Evolutionary conservation across 2,329 filamentous ascomycete species (phyloP).

Genomic region (Pseudogymnoascus sp.): DNA sequence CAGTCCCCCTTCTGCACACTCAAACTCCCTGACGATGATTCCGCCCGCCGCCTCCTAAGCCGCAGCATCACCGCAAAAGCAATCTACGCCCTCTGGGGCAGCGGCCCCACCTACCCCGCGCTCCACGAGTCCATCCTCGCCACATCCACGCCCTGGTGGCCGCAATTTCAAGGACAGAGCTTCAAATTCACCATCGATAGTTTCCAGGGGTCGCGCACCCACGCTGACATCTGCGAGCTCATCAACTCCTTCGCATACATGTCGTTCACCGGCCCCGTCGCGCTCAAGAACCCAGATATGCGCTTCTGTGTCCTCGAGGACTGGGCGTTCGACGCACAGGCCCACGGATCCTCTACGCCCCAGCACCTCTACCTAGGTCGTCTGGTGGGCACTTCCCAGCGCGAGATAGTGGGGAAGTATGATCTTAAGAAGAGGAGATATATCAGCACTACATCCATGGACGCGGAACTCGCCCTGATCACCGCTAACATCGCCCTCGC

Average conservation of each 20-base stretch:
- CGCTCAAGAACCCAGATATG: conserved; percentile 63
- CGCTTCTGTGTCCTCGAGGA: conserved; percentile 78
- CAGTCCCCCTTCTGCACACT: conserved; percentile 85
- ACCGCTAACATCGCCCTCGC: conserved; percentile 87
- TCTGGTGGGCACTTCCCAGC: conserved; percentile 54
- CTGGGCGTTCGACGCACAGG: conserved; percentile 50
- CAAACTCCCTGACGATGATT: conserved; percentile 52
- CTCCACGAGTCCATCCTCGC: conserved; percentile 58
- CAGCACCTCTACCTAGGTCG: conserved; percentile 63
- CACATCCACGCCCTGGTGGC: conserved; percentile 57
- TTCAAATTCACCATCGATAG: conserved; percentile 82
- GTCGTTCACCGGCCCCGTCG: conserved; percentile 67
- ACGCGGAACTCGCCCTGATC: conserved; percentile 81
- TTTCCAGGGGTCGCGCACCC: conserved; percentile 65
- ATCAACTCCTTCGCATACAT: conserved; percentile 79
- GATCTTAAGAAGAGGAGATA: conserved; percentile 90
- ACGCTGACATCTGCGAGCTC: conserved; percentile 55
- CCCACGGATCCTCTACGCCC: conserved; percentile 42
- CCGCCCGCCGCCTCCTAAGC: conserved; percentile 57
- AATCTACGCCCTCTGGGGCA: conserved; percentile 85
- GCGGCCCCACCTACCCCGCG: conserved; percentile 54
- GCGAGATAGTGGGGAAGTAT: conserved; percentile 62
- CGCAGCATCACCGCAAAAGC: conserved; percentile 75
- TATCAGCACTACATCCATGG: conserved; percentile 96
- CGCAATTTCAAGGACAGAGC: conserved; percentile 50